phyloP scores from a whole-genome alignment of 2,329 filamentous ascomycete genomes.

The Conoideocrella luteorostrata region DNA sequence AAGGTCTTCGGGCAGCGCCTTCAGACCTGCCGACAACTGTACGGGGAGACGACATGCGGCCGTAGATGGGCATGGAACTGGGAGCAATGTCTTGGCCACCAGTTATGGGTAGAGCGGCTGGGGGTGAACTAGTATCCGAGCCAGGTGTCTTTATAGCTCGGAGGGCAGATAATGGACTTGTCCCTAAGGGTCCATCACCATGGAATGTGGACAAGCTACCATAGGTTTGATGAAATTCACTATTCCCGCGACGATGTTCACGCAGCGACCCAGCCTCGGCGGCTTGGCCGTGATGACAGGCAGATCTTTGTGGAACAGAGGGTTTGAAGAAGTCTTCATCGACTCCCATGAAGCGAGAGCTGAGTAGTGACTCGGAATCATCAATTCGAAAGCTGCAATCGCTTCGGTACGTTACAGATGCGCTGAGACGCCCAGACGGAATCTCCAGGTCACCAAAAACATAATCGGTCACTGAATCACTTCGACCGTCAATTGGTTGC shows the following conservation, averaged over 20 bases:
- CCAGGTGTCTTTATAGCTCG: constrained; percentile 58
- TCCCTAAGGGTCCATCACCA: constrained; percentile 67
- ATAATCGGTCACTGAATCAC: constrained; percentile 59
- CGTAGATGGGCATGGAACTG: constrained; percentile 47
- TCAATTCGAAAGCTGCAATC: constrained; percentile 89
- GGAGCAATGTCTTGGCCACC: constrained; percentile 36
- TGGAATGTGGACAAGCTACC: constrained; percentile 88
- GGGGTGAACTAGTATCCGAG: constrained; percentile 56
- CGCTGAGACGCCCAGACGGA: constrained; percentile 75
- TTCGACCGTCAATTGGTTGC: constrained; percentile 30
- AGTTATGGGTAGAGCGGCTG: constrained; percentile 42
- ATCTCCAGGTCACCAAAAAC: constrained; percentile 80
- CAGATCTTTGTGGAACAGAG: constrained; percentile 55
- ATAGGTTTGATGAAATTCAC: constrained; percentile 72
- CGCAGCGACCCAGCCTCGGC: constrained; percentile 71
- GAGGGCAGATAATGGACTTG: constrained; percentile 80
- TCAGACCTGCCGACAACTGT: constrained; percentile 37
- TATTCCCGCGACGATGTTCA: constrained; percentile 44
- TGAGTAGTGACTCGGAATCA: constrained; percentile 82
- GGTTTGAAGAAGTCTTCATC: constrained; percentile 85
- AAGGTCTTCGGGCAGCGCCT: constrained; percentile 63
- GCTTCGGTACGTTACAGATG: constrained; percentile 76
- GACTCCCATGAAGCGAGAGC: constrained; percentile 86
- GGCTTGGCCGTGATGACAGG: constrained; percentile 27
- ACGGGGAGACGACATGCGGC: constrained; percentile 23